Percentiles rank a stretch among this genome's conserved stretches.
These are phyloP conservation scores for Grigorovia jiainica DNA, from an alignment of 805 yeast species.

Conservation along the genomic window DNA sequence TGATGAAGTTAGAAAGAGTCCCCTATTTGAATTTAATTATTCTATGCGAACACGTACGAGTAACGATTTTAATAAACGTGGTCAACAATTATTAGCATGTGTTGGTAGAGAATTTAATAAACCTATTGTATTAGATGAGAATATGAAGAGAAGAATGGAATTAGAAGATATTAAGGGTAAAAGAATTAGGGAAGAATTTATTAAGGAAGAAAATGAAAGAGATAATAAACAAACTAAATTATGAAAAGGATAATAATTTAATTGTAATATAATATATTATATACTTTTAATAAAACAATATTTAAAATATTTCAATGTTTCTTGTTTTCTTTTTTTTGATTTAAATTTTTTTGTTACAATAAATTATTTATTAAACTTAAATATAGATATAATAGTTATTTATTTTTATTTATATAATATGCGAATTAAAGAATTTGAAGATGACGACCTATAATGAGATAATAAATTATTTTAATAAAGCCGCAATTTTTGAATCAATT, in stretches of 20 bases:
- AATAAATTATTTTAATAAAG: slow-evolving; percentile 32
- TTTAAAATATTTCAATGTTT: no score
- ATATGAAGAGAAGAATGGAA: slow-evolving; percentile 17
- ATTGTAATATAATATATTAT: not conserved
- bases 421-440: not conserved
- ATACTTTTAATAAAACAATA: not conserved
- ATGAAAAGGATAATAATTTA: not conserved
- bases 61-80: slow-evolving; percentile 71
- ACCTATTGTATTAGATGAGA: slow-evolving; percentile 19
- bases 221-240: not conserved
- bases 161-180: slow-evolving; percentile 25
- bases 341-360: no score
- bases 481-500: slow-evolving; percentile 50
- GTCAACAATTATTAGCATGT: slow-evolving; percentile 66
- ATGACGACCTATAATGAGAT: no score
- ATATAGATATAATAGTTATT: no score
- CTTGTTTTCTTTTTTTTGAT: no score
- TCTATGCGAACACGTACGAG: slow-evolving; percentile 74
- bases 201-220: slow-evolving; percentile 7
- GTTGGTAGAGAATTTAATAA: slow-evolving; percentile 61
- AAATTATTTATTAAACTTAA: no score
- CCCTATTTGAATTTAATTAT: slow-evolving; percentile 79
- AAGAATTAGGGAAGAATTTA: slow-evolving; percentile 16
- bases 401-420: not conserved
- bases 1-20: slow-evolving; percentile 62